Base-by-base conservation (phyloP, 768 basidiomycete species). In the Mycena alexandri region DNA sequence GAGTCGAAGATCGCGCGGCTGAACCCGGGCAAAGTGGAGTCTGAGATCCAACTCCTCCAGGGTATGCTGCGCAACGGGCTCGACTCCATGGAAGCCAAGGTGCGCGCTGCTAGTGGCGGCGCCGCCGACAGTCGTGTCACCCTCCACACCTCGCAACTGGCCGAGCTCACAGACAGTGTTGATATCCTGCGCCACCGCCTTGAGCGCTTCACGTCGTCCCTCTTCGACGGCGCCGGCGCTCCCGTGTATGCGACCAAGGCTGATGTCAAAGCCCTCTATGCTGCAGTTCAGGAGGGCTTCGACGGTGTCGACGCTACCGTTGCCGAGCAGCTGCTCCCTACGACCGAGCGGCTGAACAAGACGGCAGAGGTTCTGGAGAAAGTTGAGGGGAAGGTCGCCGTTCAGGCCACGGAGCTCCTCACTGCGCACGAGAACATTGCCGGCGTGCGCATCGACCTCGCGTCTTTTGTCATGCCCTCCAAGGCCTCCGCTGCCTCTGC, bases 341-440 rank as follows among this genome's bases (percentile, higher is more conserved):
- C 33, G 17, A 36, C n/a, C 34, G 17, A n/a, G 21, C 34, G 34
- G 51, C 33, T 36, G 2, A 6, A 19, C 4, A 19, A 19, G 4
- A 33, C 46, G 2, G 46, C n/a, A 8, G 13, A 21, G 5, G 14
- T 34, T 4, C 8, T 38, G 13, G 58, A 21, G 21, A 38, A 48
- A 9, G 16, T 38, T 7, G 21, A 22, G 2, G 58, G 34, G 10
- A 10, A 14, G 19, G n/a, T 48, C 47, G 47, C 34, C 34, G 34
- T 36, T 12, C 5, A 12, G 34, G 5, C 34, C 12, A 36, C 12
- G 7, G 36, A 24, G 3, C 13, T 29, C 8, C 58, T 60, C 33
- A 16, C 22, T 0, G 36, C 34, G 0, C 48, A 48, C 6, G 60
- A 61, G 48, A 61, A 52, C 60, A 24, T 61, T 19, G 60, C 50